Base-by-base conservation (phyloP, 140 eudicot genomes). In the Anethum foeniculum region DNA sequence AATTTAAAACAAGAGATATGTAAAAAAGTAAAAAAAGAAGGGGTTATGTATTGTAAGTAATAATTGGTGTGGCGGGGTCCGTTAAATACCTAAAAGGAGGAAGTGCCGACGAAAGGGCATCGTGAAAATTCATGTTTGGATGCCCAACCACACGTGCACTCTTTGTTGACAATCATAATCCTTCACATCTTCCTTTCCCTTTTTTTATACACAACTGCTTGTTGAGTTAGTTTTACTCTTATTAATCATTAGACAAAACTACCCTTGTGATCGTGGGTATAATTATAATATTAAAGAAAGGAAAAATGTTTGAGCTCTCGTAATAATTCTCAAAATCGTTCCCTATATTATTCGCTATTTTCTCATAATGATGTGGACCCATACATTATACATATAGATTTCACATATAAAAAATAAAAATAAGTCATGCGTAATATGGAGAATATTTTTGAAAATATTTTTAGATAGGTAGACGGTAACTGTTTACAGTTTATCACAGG, bases 71-170 rank as follows among this genome's bases (percentile, higher is more conserved):
- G 16, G 74, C 12, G 74, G 74, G 74, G 74, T 62, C 71, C 71
- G 4, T 25, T 19, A 30, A 6, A 16, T 13, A 32, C 74, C 74
- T 47, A 36, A 54, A 41, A 21, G 12, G 28, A 39, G 81, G 38
- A 60, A 68, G 76, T 77, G 83, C 80, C 76, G 83, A 78, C 85
- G 69, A 43, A 64, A 84, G 71, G 77, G 78, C 84, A 79, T 69
- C 76, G 58, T 34, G 74, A 67, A 80, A 62, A 64, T 72, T 72
- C 74, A 68, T 68, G 72, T 6, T 75, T 44, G 75, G 87, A 83
- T 81, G 86, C 82, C 54, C 91, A 85, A 88, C 38, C 81, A 78
- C 81, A 88, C 91, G 91, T 88, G 91, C 87, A 79, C 86, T 75
- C 87, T 18, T 82, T 69, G 76, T 77, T 81, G 51, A 44, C 32